Base-by-base conservation (phyloP, 2,329 filamentous ascomycete genomes). In the Diaporthe citriasiana region DNA sequence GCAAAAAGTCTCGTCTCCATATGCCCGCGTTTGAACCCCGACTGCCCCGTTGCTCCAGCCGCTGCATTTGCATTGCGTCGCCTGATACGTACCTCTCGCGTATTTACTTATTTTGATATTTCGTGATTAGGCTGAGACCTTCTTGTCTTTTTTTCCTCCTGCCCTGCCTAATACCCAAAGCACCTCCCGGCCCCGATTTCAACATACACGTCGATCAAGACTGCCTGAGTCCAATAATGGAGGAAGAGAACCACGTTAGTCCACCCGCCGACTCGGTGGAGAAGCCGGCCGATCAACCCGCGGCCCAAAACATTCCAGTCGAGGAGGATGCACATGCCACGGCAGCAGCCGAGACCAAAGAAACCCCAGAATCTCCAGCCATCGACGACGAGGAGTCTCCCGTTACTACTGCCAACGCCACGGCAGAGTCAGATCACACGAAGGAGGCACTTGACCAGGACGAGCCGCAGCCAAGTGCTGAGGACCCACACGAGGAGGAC, bases 151-250 rank as follows among this genome's bases (percentile, higher is more conserved):
- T 42, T 35, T 35, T 27, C 15, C 19, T 22, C 27, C 27, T 5
- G 30, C 19, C 22, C 35, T 45, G 22, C 17, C 53, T 35, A 60
- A 71, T 70, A 60, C 42, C 55, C 56, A 53, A 42, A 60, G 47
- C 76, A 76, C 73, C 79, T 63, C 76, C 77, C 27, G 83, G 86
- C 74, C 77, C 82, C 77, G 83, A 88, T 76, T 87, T 89, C 75
- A 80, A 86, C 12, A 88, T 86, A 76, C 85, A 86, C 82, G 82
- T 87, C 78, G 87, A 89, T 78, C 79, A 80, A 56, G 87, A 84
- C 71, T 87, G 85, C 77, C 60, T 84, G 71, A 84, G 80, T 78
- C 82, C 81, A 55, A 81, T 82, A 73, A 85, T 85, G 81, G 82
- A 85, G 55, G 76, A 76, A 56, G 63, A 75, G 68, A 76, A 77